Base-by-base conservation (phyloP, 352 stramenopile genomes). In the Phytophthora lateralis region DNA sequence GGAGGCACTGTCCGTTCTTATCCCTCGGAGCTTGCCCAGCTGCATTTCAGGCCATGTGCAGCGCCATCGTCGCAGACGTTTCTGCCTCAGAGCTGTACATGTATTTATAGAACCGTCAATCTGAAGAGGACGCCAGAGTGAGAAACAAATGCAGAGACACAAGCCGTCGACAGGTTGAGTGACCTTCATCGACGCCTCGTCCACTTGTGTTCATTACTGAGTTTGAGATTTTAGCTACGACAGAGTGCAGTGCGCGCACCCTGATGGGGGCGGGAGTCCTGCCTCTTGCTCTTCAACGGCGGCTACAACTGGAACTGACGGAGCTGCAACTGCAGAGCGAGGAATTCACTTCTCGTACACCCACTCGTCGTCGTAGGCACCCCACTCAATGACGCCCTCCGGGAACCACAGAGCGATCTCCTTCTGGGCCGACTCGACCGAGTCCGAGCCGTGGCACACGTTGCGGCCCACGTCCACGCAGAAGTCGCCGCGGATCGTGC, bases 321-420 rank as follows among this genome's bases (percentile, higher is more conserved):
- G 14, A 26, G 55, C 26, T 15, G 14, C 37, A 15, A 35, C 4
- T 42, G 21, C 8, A 15, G 29, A 26, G 21, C 9, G 32, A 30
- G 32, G 18, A 30, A 27, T 71, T 80, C 89, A 94, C 57, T 91
- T 94, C 70, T 99, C 97, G 87, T 99, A 99, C 57, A 99, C 87
- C 97, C 97, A 99, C 55, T 93, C 75, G 63, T 93, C 80, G 73
- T 96, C 93, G 60, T 73, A 86, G 38, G 93, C 84, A 76, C 76
- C 77, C 87, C 94, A 99, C 62, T 98, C 87, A 37, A 78, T 78
- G 54, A 98, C 63, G 56, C 96, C 97, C 65, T 97, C 86, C 14
- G 88, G 89, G 88, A 99, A 99, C 98, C 98, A 99, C 46, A 98
- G 88, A 14, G 68, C 89, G 79, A 99, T 99, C 82, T 99, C 98